Evolutionary conservation across 805 yeast species (phyloP), one percentile per base, ranked within the genome.

Genomic region (Ogataea paraovalis): DNA sequence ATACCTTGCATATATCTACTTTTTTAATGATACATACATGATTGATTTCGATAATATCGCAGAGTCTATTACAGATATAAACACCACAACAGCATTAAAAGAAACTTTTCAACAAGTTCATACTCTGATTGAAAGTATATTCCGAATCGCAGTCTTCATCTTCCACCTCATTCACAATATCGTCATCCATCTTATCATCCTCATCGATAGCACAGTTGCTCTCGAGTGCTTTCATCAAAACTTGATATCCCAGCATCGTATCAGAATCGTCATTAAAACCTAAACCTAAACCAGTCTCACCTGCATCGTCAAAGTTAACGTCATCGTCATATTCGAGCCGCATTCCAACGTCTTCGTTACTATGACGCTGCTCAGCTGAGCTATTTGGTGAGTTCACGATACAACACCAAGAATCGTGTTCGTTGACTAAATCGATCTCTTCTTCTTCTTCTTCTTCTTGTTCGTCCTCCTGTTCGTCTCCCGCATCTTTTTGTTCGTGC

Each of bases 391-490:
- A 12, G 16, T 18, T 25, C 43, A 16, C 54, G 47, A 61, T 57
- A 42, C 71, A 64, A 33, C 72, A 69, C 76, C 76, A 72, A 16
- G 44, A 39, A 30, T 64, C 66, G 46, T 70, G 75, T 33, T 70
- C 75, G 7, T 52, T 53, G 3, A 64, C 37, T 2, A 69, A 44
- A 45, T 70, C 60, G 16, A 69, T 55, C 2, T 39, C 30, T 13
- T 39, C 32, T 14, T 7, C 20, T 22, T 21, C 19, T 12, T 39
- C 20, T 12, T 43, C 2, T 16, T 44, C 14, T 40, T 36, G n/a
- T 43, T 14, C 21, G 34, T 30, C 34, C 34, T 30, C 34, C 6
- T 14, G n/a, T 10, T 12, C 16, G 34, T 30, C 34, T 4, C n/a
- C 28, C 10, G 28, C n/a, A n/a, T n/a, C n/a, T n/a, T n/a, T n/a